phyloP scores from a whole-genome alignment of 306 rosid species.

The Purshia tridentata region DNA sequence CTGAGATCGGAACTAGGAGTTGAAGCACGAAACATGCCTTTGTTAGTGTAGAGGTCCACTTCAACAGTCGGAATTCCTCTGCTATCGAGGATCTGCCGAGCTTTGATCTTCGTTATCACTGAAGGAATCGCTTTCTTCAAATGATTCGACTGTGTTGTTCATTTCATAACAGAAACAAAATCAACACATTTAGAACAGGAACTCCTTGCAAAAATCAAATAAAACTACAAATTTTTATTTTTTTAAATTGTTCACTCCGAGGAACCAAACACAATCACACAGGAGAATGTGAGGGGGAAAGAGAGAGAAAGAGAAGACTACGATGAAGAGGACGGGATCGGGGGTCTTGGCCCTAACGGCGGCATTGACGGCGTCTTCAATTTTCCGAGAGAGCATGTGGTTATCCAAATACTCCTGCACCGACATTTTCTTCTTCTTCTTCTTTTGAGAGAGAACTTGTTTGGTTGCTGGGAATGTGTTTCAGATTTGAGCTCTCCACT shows the following conservation, averaged over 20 bases:
- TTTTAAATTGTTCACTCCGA: background rate
- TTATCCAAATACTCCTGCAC: constrained; percentile 87
- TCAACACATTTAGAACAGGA: background rate
- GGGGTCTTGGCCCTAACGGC: constrained; percentile 86
- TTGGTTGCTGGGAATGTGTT: background rate
- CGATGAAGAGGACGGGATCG: constrained; percentile 97
- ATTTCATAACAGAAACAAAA: background rate
- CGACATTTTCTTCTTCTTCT: constrained; percentile 55
- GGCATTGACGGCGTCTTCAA: constrained; percentile 98
- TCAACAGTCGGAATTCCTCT: constrained; percentile 97
- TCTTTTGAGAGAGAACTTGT: too few relatives aligned
- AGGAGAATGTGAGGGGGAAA: background rate
- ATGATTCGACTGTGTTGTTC: constrained; percentile 61
- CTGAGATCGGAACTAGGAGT: constrained; percentile 75
- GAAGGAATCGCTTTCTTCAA: constrained; percentile 72
- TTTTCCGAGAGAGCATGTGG: constrained; percentile 80
- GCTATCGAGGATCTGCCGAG: constrained; percentile 96
- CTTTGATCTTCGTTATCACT: constrained; percentile 72
- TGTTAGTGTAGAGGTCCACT: constrained; percentile 80
- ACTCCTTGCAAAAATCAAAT: background rate
- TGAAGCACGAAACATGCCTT: constrained; percentile 80
- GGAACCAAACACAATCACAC: constrained; percentile 13
- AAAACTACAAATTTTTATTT: background rate
- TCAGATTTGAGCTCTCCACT: background rate
- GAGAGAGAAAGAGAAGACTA: constrained; percentile 20